A percentile compares a stretch with the other conserved stretches of the same genome.
These are phyloP conservation scores for Thymus quinquecostatus DNA, from an alignment of 257 asterid species.

Conservation along the genomic window DNA sequence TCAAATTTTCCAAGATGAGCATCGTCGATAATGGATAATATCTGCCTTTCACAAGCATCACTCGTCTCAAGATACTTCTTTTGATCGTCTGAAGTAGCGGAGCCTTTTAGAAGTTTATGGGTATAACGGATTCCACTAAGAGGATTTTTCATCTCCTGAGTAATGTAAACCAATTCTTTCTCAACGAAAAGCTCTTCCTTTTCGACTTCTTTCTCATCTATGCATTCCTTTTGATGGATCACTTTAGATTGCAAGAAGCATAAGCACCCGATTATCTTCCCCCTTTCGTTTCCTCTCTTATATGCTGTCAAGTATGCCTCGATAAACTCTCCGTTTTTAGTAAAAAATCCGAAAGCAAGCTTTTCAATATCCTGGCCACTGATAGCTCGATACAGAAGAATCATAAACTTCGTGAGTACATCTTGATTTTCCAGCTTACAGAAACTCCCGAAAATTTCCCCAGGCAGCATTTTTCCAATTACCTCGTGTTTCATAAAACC, in stretches of 20 bases:
- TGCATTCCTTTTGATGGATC: conserved; percentile 28
- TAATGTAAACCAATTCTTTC: conserved; percentile 58
- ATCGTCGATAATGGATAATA: conserved; percentile 54
- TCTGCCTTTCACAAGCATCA: conserved; percentile 64
- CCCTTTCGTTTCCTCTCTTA: conserved; percentile 53
- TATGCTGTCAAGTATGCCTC: conserved; percentile 56
- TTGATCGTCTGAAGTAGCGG: conserved; percentile 49
- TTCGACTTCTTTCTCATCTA: conserved; percentile 23
- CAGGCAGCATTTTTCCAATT: conserved; percentile 57
- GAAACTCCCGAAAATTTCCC: conserved; percentile 69
- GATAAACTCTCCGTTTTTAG: conserved; percentile 52
- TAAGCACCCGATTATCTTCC: conserved; percentile 57
- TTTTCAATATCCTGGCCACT: conserved; percentile 57
- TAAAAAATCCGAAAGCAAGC: conserved; percentile 55
- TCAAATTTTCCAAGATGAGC: conserved; percentile 37
- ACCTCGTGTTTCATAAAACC: conserved; percentile 64
- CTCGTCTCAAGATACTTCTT: conserved; percentile 46
- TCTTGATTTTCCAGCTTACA: conserved; percentile 55
- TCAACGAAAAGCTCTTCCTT: conserved; percentile 27
- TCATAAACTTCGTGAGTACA: conserved; percentile 58
- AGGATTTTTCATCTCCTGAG: conserved; percentile 64
- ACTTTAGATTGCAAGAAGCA: conserved; percentile 54
- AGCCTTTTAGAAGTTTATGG: conserved; percentile 55
- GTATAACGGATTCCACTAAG: conserved; percentile 64
- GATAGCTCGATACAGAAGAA: conserved; percentile 55